Evolutionary conservation across 2,329 filamentous ascomycete genomes (phyloP), one percentile per base, ranked within the genome.

Genomic region (Calonectria multiphialidica): DNA sequence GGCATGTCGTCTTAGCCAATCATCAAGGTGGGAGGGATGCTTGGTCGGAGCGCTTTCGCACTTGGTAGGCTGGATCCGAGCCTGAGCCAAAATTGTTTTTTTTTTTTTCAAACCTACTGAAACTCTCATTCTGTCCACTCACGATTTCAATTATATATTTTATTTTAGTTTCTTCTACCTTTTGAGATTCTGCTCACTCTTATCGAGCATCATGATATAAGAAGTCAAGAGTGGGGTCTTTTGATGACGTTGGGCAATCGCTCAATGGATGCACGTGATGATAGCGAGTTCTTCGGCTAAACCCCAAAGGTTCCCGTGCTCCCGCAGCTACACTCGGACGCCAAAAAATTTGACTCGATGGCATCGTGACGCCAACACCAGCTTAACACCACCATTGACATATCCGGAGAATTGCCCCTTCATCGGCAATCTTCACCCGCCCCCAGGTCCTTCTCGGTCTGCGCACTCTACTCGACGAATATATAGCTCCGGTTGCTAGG

Each of bases 271-370:
- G 59, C 78, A 80, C 78, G 78, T 80, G 78, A 80, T 37, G 62
- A 71, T 69, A 65, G 53, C 30, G 16, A 42, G 25, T 76, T 69
- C 72, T 67, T 77, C 78, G 77, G 78, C 62, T 79, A 78, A 80
- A 80, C 76, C 47, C 35, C 53, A 59, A 37, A 59, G 53, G 21
- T 33, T 59, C 30, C 53, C 33, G 21, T 40, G 53, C 35, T 59
- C 53, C 53, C 63, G 42, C 50, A 42, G 71, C 68, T 40, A 45
- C 64, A 47, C 65, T 69, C 47, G 62, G 71, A 45, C 61, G 57
- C 73, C 77, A 80, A 80, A 79, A 80, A 80, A 77, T 77, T 79
- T 77, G 74, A 77, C 74, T 74, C 72, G 70, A 75, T 72, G 72
- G 74, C 68, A 75, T 78, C 75, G 77, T 78, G 74, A 79, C 72